A percentile compares a stretch with the other conserved stretches of the same genome.
These are phyloP conservation scores for Tulasnella sp. DNA, from an alignment of 768 basidiomycete species.

Conservation along the genomic window DNA sequence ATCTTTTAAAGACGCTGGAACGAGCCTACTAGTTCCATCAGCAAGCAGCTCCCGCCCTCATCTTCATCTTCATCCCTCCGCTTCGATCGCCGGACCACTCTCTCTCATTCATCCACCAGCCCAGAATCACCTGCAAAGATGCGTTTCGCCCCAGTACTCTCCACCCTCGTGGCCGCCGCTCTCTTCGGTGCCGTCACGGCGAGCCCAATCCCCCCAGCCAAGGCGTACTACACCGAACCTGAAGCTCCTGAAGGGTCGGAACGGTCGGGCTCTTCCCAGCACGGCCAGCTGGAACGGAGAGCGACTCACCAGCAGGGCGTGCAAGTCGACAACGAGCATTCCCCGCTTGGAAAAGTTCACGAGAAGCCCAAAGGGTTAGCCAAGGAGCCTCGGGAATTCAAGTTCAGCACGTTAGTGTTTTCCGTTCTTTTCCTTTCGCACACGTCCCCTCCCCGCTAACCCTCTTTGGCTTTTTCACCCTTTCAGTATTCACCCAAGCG, in stretches of 20 bases:
- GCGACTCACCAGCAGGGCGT: conserved; percentile 4
- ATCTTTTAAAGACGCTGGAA: background rate
- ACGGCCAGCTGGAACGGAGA: background rate
- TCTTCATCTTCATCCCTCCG: background rate
- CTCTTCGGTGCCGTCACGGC: background rate
- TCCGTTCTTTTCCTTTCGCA: background rate
- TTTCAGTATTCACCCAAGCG: background rate
- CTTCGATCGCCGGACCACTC: background rate
- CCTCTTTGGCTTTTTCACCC: background rate
- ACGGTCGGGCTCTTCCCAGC: background rate
- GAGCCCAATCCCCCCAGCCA: background rate
- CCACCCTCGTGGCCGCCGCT: background rate
- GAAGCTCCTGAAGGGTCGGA: background rate
- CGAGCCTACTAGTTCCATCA: background rate
- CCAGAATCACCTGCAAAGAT: background rate
- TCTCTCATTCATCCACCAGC: background rate
- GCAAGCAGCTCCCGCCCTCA: background rate
- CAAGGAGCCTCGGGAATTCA: background rate
- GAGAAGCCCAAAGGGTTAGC: background rate
- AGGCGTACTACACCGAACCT: background rate
- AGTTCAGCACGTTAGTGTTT: background rate
- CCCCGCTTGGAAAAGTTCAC: background rate
- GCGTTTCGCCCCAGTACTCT: background rate
- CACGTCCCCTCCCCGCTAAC: background rate
- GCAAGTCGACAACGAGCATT: background rate